A percentile compares a stretch with the other conserved stretches of the same genome.
These are phyloP conservation scores for Fomitopsis palustris DNA, from an alignment of 1,284 basidiomycete genomes.

Conservation along the genomic window DNA sequence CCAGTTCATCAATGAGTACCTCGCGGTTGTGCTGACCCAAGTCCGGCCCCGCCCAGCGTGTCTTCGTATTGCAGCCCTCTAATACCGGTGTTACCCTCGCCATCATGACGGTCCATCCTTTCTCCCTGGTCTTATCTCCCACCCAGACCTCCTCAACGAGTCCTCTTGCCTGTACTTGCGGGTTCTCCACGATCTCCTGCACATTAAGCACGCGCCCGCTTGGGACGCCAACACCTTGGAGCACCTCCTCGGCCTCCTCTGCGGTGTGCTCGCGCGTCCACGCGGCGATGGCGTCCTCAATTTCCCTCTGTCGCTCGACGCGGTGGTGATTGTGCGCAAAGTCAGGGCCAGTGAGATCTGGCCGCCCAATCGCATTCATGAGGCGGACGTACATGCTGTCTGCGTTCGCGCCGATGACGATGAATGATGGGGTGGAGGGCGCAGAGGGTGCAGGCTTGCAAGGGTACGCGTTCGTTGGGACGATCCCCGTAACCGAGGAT, in stretches of 20 bases:
- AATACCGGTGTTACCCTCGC: constrained; percentile 56
- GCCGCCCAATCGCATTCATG: constrained; percentile 55
- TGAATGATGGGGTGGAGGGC: constrained; percentile 44
- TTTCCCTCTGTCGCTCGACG: constrained; percentile 52
- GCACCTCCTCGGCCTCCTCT: constrained; percentile 53
- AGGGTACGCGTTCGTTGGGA: constrained; percentile 70
- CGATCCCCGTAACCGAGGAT: constrained; percentile 69
- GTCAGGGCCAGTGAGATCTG: constrained; percentile 52
- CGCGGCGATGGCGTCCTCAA: constrained; percentile 55
- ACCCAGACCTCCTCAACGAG: constrained; percentile 59
- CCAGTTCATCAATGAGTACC: constrained; percentile 49
- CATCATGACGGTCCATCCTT: constrained; percentile 63
- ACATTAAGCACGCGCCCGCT: constrained; percentile 61
- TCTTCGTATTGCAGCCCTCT: constrained; percentile 50
- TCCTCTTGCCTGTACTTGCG: constrained; percentile 53
- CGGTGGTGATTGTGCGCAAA: constrained; percentile 63
- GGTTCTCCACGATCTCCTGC: constrained; percentile 55
- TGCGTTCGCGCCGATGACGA: constrained; percentile 70
- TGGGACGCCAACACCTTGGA: constrained; percentile 58
- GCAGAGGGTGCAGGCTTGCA: constrained; percentile 45
- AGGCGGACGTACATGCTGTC: constrained; percentile 65
- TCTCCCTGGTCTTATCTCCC: constrained; percentile 27
- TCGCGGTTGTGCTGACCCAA: constrained; percentile 62
- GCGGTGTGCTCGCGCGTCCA: constrained; percentile 58
- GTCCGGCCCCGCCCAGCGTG: constrained; percentile 66